A percentile compares a stretch with the other conserved stretches of the same genome.
These are phyloP conservation scores for Xylariaceae sp. DNA, from an alignment of 2,329 filamentous ascomycete genomes.

Conservation along the genomic window DNA sequence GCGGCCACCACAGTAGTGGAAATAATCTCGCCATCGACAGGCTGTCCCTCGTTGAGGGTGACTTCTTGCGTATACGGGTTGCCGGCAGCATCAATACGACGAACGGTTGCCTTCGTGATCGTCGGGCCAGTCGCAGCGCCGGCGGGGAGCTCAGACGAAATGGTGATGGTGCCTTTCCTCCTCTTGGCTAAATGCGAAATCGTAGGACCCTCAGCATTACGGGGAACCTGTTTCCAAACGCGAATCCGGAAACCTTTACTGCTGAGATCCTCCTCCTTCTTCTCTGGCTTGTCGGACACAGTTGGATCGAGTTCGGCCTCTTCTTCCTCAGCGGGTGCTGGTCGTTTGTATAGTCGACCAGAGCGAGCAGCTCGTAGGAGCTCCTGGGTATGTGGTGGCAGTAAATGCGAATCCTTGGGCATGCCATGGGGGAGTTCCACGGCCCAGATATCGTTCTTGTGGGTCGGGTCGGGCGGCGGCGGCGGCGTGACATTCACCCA, in stretches of 20 bases:
- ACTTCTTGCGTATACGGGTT: conserved; percentile 82
- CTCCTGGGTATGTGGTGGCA: conserved; percentile 75
- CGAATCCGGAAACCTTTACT: conserved; percentile 50
- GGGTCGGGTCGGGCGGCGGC: conserved; percentile 55
- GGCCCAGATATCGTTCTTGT: conserved; percentile 65
- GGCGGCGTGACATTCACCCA: conserved; percentile 63
- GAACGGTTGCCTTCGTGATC: conserved; percentile 73
- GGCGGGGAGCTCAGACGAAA: conserved; percentile 48
- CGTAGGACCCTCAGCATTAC: conserved; percentile 50
- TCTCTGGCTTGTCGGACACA: conserved; percentile 48
- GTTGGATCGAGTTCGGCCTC: conserved; percentile 47
- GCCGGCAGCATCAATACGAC: conserved; percentile 69
- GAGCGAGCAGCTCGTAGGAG: conserved; percentile 76
- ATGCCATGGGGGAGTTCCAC: conserved; percentile 70
- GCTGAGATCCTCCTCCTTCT: conserved; percentile 58
- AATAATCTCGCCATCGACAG: conserved; percentile 75
- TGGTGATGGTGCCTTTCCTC: conserved; percentile 55
- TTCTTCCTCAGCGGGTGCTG: conserved; percentile 56
- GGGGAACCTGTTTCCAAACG: conserved; percentile 57
- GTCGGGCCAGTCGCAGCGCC: conserved; percentile 46
- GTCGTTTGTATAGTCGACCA: conserved; percentile 68
- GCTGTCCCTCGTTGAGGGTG: conserved; percentile 72
- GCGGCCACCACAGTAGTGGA: conserved; percentile 52
- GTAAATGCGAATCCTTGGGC: conserved; percentile 76
- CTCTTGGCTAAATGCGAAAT: conserved; percentile 56